phyloP scores from a whole-genome alignment of 2,329 filamentous ascomycete species.

The Fusarium albosuccineum region DNA sequence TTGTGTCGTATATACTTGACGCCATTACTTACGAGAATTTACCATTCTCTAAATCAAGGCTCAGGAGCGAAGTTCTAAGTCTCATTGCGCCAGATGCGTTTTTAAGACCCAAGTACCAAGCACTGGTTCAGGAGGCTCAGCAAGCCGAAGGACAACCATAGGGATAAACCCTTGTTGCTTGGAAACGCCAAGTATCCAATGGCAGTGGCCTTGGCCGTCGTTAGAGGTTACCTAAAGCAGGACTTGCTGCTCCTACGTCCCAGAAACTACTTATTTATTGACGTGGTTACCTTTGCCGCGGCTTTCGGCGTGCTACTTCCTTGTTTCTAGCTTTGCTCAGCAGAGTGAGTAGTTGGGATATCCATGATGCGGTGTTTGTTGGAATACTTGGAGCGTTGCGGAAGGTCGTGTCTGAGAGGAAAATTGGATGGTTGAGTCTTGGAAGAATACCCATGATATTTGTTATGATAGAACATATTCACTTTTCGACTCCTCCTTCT shows the following conservation, averaged over 20 bases:
- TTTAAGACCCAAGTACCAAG: conserved; percentile 42
- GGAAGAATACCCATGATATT: conserved; percentile 18
- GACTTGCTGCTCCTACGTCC: neutral
- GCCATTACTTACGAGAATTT: conserved; percentile 65
- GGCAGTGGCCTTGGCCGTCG: neutral
- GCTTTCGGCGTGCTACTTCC: too few relatives aligned
- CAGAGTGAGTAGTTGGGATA: neutral
- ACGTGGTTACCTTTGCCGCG: too few relatives aligned
- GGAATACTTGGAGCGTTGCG: neutral
- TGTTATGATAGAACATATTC: conserved; percentile 31
- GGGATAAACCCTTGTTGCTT: neutral
- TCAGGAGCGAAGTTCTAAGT: conserved; percentile 60
- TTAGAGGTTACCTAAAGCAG: neutral
- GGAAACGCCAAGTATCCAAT: neutral
- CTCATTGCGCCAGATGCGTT: conserved; percentile 45
- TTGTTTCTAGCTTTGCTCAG: neutral
- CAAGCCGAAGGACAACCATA: conserved; percentile 9
- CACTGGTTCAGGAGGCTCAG: conserved; percentile 40
- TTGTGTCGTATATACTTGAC: conserved; percentile 70
- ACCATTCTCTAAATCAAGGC: conserved; percentile 60
- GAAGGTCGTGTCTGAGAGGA: neutral
- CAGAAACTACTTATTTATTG: neutral
- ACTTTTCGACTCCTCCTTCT: conserved; percentile 26
- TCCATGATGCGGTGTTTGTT: neutral
- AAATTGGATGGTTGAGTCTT: neutral